A percentile compares a stretch with the other conserved stretches of the same genome.
phyloP scores from a whole-genome alignment of 1,139 yeast genomes.

The Candida dubliniensis region DNA sequence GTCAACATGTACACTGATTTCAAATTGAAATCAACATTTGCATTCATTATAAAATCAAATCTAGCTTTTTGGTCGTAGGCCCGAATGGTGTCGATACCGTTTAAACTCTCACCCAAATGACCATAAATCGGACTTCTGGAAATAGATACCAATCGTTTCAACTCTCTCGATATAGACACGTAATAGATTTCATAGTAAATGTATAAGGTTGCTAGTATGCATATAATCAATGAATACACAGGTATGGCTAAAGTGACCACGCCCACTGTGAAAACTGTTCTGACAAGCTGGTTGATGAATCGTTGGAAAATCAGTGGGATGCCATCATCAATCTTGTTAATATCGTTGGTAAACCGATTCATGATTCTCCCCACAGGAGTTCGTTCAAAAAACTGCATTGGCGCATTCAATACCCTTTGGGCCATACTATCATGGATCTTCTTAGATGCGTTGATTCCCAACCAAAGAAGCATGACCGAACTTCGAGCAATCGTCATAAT shows the following conservation, averaged over 20 bases:
- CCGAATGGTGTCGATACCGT: constrained; percentile 59
- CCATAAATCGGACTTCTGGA: constrained; percentile 60
- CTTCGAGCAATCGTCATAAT: constrained; percentile 25
- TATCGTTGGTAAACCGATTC: constrained; percentile 35
- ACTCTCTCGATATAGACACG: constrained; percentile 34
- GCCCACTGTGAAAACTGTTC: constrained; percentile 48
- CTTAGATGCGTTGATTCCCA: constrained; percentile 27
- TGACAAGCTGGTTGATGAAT: constrained; percentile 41
- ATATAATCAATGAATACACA: constrained; percentile 21
- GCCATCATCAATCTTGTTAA: constrained; percentile 27
- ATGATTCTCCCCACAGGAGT: constrained; percentile 36
- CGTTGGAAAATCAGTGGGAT: constrained; percentile 26
- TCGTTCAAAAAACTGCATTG: constrained; percentile 38
- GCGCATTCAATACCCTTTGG: constrained; percentile 27
- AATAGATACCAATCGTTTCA: constrained; percentile 30
- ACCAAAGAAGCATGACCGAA: constrained; percentile 27
- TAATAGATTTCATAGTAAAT: constrained; percentile 27
- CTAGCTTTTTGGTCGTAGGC: constrained; percentile 56
- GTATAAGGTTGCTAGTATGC: constrained; percentile 26
- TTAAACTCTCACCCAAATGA: constrained; percentile 60
- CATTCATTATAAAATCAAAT: constrained; percentile 54
- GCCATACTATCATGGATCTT: constrained; percentile 34
- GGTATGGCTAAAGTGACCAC: constrained; percentile 40
- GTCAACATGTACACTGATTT: constrained; percentile 57
- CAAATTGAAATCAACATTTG: constrained; percentile 63